Conservation (phyloP, 768 basidiomycete species). For the Goffeauzyma gilvescens region DNA sequence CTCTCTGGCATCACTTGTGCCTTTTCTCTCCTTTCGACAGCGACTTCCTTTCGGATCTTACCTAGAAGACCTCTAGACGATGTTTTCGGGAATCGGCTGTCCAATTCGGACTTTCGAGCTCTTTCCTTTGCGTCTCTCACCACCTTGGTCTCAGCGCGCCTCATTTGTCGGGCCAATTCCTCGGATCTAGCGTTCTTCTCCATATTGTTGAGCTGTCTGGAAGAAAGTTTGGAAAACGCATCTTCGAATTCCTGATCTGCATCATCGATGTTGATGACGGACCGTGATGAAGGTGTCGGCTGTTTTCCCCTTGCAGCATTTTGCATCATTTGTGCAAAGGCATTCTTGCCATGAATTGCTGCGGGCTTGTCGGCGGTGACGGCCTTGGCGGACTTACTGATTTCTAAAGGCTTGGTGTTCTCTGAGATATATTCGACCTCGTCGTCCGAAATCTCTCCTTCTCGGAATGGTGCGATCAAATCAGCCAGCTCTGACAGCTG, state of each 20-base stretch:
- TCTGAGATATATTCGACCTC: conserved; percentile 40
- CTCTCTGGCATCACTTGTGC: background rate
- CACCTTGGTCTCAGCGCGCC: no score
- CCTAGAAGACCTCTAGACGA: conserved; percentile 7
- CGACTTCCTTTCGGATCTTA: conserved; percentile 6
- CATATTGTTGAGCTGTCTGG: conserved; percentile 17
- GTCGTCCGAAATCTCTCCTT: conserved; percentile 36
- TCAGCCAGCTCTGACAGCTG: conserved; percentile 51
- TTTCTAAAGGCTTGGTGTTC: background rate
- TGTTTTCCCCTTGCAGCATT: conserved; percentile 19
- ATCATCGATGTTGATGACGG: conserved; percentile 17
- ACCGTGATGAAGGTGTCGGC: conserved; percentile 7
- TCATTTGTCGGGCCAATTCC: no score
- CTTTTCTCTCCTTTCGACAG: conserved; percentile 3
- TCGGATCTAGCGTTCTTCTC: no score
- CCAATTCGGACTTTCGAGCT: no score
- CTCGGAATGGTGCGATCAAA: conserved; percentile 43
- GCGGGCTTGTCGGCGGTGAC: no score
- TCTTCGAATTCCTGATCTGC: conserved; percentile 22
- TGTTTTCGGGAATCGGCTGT: no score
- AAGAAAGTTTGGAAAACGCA: conserved; percentile 8
- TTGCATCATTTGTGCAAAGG: conserved; percentile 27
- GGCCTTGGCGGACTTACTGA: no score
- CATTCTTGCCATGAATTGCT: conserved; percentile 15
- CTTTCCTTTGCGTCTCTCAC: no score